These are phyloP conservation scores for Fusarium robinianum DNA, from an alignment of 2,329 filamentous ascomycete genomes.

Conservation along the genomic window DNA sequence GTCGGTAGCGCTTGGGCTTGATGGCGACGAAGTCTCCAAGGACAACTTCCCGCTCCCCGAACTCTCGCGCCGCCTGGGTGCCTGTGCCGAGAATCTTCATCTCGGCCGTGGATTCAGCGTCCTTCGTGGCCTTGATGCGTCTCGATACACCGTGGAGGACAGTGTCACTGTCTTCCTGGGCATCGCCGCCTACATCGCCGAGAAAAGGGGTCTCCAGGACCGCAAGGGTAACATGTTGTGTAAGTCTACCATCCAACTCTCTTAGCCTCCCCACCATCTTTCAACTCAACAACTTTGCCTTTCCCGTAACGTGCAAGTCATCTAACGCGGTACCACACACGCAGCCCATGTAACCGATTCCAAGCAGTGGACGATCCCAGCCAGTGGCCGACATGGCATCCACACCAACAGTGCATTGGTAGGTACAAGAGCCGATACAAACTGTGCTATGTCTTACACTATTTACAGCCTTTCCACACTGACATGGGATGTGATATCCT, in stretches of 20 bases:
- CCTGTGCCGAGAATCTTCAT: conserved; percentile 45
- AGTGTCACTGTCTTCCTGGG: conserved; percentile 61
- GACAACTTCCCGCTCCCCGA: conserved; percentile 49
- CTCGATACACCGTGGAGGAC: conserved; percentile 55
- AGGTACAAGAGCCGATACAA: conserved; percentile 24
- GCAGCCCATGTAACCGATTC: conserved; percentile 55
- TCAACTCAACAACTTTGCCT: neutral
- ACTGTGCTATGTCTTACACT: conserved; percentile 6
- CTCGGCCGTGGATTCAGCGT: conserved; percentile 56
- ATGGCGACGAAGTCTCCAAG: conserved; percentile 25
- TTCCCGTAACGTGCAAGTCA: neutral
- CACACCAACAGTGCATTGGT: conserved; percentile 54
- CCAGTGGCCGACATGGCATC: conserved; percentile 53
- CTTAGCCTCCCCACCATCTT: neutral
- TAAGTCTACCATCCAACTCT: conserved; percentile 37
- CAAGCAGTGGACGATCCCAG: conserved; percentile 50
- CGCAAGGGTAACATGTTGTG: conserved; percentile 53
- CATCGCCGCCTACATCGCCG: conserved; percentile 59
- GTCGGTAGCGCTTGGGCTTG: conserved; percentile 22
- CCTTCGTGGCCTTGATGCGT: conserved; percentile 56
- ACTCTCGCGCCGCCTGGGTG: conserved; percentile 42
- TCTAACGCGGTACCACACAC: conserved; percentile 28
- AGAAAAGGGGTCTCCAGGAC: conserved; percentile 56
- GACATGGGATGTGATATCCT: conserved; percentile 58
- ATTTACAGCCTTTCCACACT: conserved; percentile 51